Percentiles rank a stretch among this genome's conserved stretches.
Evolutionary conservation across 257 asterid genomes (phyloP).

Genomic region (Penstemon newberryi): DNA sequence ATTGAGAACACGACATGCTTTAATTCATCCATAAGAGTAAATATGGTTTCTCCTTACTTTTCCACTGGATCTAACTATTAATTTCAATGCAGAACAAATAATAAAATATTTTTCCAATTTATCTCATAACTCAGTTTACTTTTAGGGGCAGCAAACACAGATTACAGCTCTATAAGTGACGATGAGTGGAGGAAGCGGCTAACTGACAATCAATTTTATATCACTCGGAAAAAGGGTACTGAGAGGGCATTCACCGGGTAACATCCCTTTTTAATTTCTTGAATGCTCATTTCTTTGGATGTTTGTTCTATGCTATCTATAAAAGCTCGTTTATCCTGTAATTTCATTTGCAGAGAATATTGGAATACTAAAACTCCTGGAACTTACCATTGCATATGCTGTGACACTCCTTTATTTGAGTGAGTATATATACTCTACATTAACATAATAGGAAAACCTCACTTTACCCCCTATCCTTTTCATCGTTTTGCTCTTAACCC

Average conservation of each 20-base stretch:
- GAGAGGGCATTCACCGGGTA: constrained; percentile 98
- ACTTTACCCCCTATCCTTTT: too few relatives aligned
- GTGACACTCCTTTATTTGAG: constrained; percentile 89
- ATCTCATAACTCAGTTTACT: background rate
- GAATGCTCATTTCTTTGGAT: too few relatives aligned
- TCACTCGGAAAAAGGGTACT: constrained; percentile 91
- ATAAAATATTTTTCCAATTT: background rate
- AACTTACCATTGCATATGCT: constrained; percentile 85
- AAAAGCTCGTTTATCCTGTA: background rate
- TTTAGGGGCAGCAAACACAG: constrained; percentile 43
- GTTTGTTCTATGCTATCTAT: too few relatives aligned
- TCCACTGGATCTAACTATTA: background rate
- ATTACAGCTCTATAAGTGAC: constrained; percentile 52
- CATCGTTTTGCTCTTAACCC: too few relatives aligned
- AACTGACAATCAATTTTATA: constrained; percentile 60
- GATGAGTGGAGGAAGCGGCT: constrained; percentile 78
- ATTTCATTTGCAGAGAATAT: constrained; percentile 60
- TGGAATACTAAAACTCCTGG: constrained; percentile 86
- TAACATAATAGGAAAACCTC: background rate
- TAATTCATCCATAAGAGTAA: too few relatives aligned
- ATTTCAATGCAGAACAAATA: constrained; percentile 8
- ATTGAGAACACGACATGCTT: too few relatives aligned
- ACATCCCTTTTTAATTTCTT: constrained; percentile 6
- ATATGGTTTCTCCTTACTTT: background rate
- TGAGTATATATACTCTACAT: constrained; percentile 31